Evolutionary conservation across 129 eudicot species (phyloP).

Genomic region (Solidago caesia): DNA sequence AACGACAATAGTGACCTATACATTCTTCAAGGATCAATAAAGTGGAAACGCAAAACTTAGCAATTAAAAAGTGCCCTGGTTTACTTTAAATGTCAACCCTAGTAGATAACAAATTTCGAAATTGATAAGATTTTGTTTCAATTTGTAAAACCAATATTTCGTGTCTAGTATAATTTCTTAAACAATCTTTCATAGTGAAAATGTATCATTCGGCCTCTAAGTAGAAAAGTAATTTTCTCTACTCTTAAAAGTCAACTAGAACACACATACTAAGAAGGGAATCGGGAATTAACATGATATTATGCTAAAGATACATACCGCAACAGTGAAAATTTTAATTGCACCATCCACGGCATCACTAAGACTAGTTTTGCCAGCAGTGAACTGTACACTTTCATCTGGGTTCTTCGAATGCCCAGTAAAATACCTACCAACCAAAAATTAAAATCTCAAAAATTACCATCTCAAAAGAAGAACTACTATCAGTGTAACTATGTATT

Average conservation of each 20-base stretch:
- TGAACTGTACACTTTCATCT: slow-evolving; percentile 42
- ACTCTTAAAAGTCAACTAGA: not conserved
- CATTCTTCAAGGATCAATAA: slow-evolving; percentile 17
- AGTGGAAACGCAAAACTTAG: slow-evolving; percentile 16
- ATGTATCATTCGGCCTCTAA: not conserved
- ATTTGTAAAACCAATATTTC: slow-evolving; percentile 7
- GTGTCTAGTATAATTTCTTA: not conserved
- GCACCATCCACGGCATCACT: slow-evolving; percentile 81
- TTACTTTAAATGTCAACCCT: not conserved
- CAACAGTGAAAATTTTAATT: slow-evolving; percentile 79
- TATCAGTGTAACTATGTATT: not conserved
- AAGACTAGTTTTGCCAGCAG: slow-evolving; percentile 56
- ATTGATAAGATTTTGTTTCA: slow-evolving; percentile 1
- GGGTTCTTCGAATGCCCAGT: slow-evolving; percentile 62
- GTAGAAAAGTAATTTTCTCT: not conserved
- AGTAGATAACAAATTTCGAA: slow-evolving; percentile 1
- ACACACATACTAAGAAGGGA: slow-evolving; percentile 6
- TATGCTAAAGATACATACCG: slow-evolving; percentile 49
- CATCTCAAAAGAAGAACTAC: not conserved
- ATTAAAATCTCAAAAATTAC: not conserved
- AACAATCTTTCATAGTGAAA: not conserved
- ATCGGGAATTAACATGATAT: not conserved
- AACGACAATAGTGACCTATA: slow-evolving; percentile 92
- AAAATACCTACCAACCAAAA: slow-evolving; percentile 53
- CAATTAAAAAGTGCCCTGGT: slow-evolving; percentile 6